Evolutionary conservation across 2,329 filamentous ascomycete species (phyloP).

Genomic region (Falciphora oryzae): DNA sequence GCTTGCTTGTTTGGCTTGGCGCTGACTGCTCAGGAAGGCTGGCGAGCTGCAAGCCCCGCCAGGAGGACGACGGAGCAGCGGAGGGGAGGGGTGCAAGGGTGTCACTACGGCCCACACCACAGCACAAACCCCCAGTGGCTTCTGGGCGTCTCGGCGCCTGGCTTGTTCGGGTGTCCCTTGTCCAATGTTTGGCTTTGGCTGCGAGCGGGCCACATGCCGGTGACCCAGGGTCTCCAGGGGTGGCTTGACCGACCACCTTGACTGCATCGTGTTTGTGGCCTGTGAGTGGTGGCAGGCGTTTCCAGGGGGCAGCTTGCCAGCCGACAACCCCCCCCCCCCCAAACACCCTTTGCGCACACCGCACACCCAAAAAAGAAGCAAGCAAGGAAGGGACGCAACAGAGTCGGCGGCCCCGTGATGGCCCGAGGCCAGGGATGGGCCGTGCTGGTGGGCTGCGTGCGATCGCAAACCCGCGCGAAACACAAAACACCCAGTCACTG

Average conservation of each 20-base stretch:
- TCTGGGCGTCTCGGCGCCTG: conserved; percentile 1
- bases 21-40: not conserved
- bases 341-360: not conserved
- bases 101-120: not conserved
- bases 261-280: not conserved
- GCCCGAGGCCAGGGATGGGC: not conserved
- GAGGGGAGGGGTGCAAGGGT: not conserved
- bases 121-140: not conserved
- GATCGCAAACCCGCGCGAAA: no score
- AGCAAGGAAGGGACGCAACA: not conserved
- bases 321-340: not conserved
- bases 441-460: no score
- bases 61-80: no score
- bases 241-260: not conserved
- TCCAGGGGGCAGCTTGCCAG: not conserved
- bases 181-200: not conserved
- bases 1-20: not conserved
- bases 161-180: not conserved
- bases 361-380: not conserved
- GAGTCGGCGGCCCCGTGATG: not conserved
- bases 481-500: no score
- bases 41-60: no score
- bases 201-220: not conserved
- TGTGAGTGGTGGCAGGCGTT: not conserved
- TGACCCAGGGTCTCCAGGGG: not conserved